Conservation (phyloP, 345 rosid genomes). For the Turritis glabra region DNA sequence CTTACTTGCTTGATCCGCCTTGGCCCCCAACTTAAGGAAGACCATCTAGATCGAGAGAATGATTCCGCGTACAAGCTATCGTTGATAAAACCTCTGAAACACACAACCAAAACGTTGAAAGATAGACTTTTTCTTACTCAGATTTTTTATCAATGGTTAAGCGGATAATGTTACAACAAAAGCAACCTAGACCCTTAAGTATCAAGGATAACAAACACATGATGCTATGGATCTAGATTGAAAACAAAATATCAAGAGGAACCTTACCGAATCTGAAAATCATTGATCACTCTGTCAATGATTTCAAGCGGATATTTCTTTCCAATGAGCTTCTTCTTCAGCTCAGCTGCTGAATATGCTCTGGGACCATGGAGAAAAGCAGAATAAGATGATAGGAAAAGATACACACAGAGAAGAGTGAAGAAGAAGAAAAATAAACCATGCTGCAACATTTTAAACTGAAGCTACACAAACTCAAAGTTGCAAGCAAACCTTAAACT, state of each 20-base stretch:
- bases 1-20: conserved; percentile 81
- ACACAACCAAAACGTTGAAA: not conserved
- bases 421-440: not conserved
- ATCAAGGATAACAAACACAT: conserved; percentile 10
- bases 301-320: conserved; percentile 57
- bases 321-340: conserved; percentile 68
- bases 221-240: not conserved
- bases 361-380: conserved; percentile 39
- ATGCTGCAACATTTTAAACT: not conserved
- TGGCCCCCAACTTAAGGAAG: conserved; percentile 89
- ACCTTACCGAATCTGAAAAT: conserved; percentile 59
- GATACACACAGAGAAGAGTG: not conserved
- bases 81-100: conserved; percentile 70
- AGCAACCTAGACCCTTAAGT: not conserved
- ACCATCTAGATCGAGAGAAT: conserved; percentile 75
- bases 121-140: conserved; percentile 5
- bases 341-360: conserved; percentile 67
- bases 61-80: conserved; percentile 80
- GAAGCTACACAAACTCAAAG: conserved; percentile 14
- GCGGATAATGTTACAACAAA: not conserved
- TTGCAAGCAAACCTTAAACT: conserved; percentile 52
- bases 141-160: not conserved
- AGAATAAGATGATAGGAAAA: not conserved
- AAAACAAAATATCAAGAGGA: not conserved
- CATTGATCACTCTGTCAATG: conserved; percentile 52